These are phyloP conservation scores for Kingdonia uniflora DNA, from an alignment of 164 flowering plant genomes.

Conservation along the genomic window DNA sequence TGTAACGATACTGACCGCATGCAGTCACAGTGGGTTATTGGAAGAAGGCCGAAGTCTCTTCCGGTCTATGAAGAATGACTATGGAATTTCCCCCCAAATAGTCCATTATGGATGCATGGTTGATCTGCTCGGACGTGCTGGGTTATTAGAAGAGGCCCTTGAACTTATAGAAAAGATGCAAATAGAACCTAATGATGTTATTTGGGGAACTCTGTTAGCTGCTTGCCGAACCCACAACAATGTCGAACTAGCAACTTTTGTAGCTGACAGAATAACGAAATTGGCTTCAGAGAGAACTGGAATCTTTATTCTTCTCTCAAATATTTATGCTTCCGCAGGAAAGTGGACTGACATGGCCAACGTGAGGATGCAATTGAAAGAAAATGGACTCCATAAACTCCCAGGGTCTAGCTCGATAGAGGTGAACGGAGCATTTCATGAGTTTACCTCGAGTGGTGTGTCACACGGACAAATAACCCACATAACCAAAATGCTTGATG, in stretches of 20 bases:
- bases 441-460: slow-evolving; percentile 3
- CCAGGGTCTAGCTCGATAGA: slow-evolving; percentile 10
- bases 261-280: not conserved
- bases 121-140: slow-evolving; percentile 9
- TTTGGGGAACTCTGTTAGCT: slow-evolving; percentile 7
- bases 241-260: slow-evolving; percentile 3
- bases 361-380: slow-evolving; percentile 5
- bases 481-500: not conserved
- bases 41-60: slow-evolving; percentile 2
- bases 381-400: slow-evolving; percentile 3
- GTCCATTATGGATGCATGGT: slow-evolving; percentile 12
- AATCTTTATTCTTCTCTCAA: slow-evolving; percentile 5
- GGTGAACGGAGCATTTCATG: slow-evolving; percentile 6
- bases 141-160: slow-evolving; percentile 6
- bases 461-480: not conserved
- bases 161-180: slow-evolving; percentile 8
- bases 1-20: slow-evolving; percentile 9
- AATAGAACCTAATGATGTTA: slow-evolving; percentile 1
- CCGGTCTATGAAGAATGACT: not conserved
- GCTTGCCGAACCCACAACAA: slow-evolving; percentile 7
- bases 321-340: slow-evolving; percentile 4
- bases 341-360: slow-evolving; percentile 1
- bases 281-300: slow-evolving; percentile 5
- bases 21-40: slow-evolving; percentile 11
- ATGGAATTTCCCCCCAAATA: not conserved